Evolutionary conservation across 192 early-diverging fungal species (phyloP).

Genomic region (Rhizoclosmatium globosum): DNA sequence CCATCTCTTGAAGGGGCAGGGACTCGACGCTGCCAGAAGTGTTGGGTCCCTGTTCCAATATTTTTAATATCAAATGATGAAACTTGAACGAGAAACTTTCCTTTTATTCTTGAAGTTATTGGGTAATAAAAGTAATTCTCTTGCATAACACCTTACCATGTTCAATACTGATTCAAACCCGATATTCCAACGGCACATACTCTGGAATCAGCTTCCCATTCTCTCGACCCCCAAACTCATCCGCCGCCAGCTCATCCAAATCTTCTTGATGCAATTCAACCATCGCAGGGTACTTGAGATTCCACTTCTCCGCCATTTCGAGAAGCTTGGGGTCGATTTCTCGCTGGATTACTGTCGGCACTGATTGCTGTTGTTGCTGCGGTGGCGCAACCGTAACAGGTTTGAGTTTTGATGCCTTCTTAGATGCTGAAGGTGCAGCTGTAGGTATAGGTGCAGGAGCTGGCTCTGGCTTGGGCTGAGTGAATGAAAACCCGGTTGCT

Average conservation of each 20-base stretch:
- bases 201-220: constrained; percentile 24
- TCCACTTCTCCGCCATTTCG: constrained; percentile 17
- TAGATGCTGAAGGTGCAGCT: background rate
- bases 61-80: too few species aligned
- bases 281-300: constrained; percentile 1
- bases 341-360: background rate
- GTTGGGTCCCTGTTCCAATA: too few species aligned
- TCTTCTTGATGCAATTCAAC: constrained; percentile 19
- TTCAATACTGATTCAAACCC: background rate
- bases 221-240: constrained; percentile 12
- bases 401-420: too few species aligned
- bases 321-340: background rate
- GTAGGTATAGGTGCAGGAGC: background rate
- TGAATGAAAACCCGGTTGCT: background rate
- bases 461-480: background rate
- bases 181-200: constrained; percentile 13
- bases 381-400: background rate
- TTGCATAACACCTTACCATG: too few species aligned
- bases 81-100: too few species aligned
- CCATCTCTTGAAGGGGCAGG: too few species aligned
- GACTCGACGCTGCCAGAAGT: too few species aligned
- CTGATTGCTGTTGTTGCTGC: background rate
- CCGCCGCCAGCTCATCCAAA: constrained; percentile 9
- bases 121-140: too few species aligned
- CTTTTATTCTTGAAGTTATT: too few species aligned